These are phyloP conservation scores for Cercospora citrullina DNA, from an alignment of 2,329 filamentous ascomycete species.

Conservation along the genomic window DNA sequence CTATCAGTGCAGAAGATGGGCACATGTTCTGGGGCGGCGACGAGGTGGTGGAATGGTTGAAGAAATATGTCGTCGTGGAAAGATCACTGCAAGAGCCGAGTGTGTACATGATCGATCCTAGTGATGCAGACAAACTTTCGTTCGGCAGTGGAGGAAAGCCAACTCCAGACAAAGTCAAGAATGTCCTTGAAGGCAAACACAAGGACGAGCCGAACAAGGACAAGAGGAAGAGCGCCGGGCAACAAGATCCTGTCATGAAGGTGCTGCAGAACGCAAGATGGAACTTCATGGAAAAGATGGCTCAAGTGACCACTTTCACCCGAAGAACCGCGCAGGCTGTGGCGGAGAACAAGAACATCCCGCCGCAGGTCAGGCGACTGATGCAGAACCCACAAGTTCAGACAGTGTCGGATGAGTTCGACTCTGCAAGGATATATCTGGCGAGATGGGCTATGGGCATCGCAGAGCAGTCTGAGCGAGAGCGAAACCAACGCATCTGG, in stretches of 20 bases:
- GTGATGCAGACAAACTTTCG: slow-evolving; percentile 75
- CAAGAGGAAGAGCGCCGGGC: slow-evolving; percentile 53
- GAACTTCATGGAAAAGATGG: slow-evolving; percentile 95
- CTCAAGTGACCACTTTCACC: slow-evolving; percentile 95
- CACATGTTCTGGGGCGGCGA: slow-evolving; percentile 97
- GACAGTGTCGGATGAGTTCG: slow-evolving; percentile 93
- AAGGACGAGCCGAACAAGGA: slow-evolving; percentile 37
- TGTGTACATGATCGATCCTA: slow-evolving; percentile 87
- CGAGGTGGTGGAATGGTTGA: slow-evolving; percentile 88
- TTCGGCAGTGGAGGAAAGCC: slow-evolving; percentile 65
- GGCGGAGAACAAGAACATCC: slow-evolving; percentile 85
- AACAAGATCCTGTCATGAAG: slow-evolving; percentile 83
- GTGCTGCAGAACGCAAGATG: slow-evolving; percentile 92
- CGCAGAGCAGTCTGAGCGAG: slow-evolving; percentile 90
- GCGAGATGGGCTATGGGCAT: slow-evolving; percentile 99
- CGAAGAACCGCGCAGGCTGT: slow-evolving; percentile 87
- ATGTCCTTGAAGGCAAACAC: slow-evolving; percentile 42
- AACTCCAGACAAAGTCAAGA: slow-evolving; percentile 49
- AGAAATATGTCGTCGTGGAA: slow-evolving; percentile 78
- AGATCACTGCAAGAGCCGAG: slow-evolving; percentile 83
- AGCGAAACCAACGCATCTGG: slow-evolving; percentile 84
- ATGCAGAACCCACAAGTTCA: slow-evolving; percentile 92
- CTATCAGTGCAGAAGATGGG: slow-evolving; percentile 58
- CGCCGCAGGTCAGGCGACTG: slow-evolving; percentile 80
- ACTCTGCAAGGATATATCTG: slow-evolving; percentile 90